A percentile compares a stretch with the other conserved stretches of the same genome.
phyloP scores from a whole-genome alignment of 495 filamentous ascomycete species.

The Endocarpon pusillum region DNA sequence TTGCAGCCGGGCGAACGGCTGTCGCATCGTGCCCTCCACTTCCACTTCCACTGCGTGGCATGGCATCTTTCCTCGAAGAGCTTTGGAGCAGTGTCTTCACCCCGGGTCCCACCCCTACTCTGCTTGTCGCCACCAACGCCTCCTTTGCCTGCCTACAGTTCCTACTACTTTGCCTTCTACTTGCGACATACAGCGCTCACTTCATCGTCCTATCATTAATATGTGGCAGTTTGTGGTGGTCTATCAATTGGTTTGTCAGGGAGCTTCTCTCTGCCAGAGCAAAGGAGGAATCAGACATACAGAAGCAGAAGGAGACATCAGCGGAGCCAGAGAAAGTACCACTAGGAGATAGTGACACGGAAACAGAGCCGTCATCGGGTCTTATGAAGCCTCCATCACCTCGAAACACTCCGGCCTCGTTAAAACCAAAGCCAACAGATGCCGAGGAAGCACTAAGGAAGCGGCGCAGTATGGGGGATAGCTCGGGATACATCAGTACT shows the following conservation, averaged over 20 bases:
- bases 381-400: conserved; percentile 6
- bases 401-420: background rate
- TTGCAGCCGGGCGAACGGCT: background rate
- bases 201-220: conserved; percentile 67
- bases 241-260: conserved; percentile 89
- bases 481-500: conserved; percentile 33
- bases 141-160: conserved; percentile 73
- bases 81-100: conserved; percentile 89
- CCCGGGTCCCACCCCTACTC: conserved; percentile 70
- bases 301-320: conserved; percentile 19
- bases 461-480: conserved; percentile 26
- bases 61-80: conserved; percentile 66
- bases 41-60: conserved; percentile 18
- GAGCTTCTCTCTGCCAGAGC: conserved; percentile 54
- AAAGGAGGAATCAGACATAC: conserved; percentile 34
- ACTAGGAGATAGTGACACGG: conserved; percentile 30
- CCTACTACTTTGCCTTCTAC: conserved; percentile 55
- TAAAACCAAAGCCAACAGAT: conserved; percentile 14
- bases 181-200: conserved; percentile 75
- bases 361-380: conserved; percentile 23
- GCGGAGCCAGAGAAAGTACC: conserved; percentile 11
- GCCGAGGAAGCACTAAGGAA: conserved; percentile 19
- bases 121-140: conserved; percentile 79
- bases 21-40: conserved; percentile 3
- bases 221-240: conserved; percentile 69